Base-by-base conservation (phyloP, 129 eudicot genomes). In the Calendula officinalis region DNA sequence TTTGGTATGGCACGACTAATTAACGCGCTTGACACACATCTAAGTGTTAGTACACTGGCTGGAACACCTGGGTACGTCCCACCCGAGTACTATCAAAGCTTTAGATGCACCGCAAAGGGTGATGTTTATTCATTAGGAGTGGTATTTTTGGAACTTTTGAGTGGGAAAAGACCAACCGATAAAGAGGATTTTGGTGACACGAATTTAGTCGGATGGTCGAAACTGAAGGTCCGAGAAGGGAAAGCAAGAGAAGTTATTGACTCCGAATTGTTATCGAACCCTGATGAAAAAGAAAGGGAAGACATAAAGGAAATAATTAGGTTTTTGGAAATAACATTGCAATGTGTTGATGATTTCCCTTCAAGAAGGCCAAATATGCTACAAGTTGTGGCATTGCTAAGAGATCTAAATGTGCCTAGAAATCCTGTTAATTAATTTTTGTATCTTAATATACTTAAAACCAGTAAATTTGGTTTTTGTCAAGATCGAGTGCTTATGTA, bases 31-130 rank as follows among this genome's bases (percentile, higher is more conserved):
- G 95, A 90, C 68, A 90, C 97, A 3, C 97, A 90, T 74, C 69
- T 90, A 0, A 90, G 95, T 27, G 91, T 86, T 8, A 86, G 95
- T 69, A 83, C 95, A 5, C 68, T 90, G 7, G 97, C 97, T 0
- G 97, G 97, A 12, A 90, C 97, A 8, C 95, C 95, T 1, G 97
- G 97, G 2, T 90, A 90, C 38, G 95, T 90, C 33, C 95, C 97
- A 0, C 97, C 97, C 0, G 97, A 90, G 79, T 90, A 90, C 78
- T 90, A 90, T 34, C 97, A 90, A 59, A 90, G 95, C 74, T 86
- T 90, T 51, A 64, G 95, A 16, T 90, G 95, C 83, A 90, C 97
- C 5, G 81, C 95, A 13, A 90, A 81, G 67, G 95, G 97, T 0
- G 97, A 90, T n/a, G 95, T 90, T 2, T 90, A 90, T 42, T 86